phyloP scores from a whole-genome alignment of 179 eudicot genomes.

The Patellifolia procumbens region DNA sequence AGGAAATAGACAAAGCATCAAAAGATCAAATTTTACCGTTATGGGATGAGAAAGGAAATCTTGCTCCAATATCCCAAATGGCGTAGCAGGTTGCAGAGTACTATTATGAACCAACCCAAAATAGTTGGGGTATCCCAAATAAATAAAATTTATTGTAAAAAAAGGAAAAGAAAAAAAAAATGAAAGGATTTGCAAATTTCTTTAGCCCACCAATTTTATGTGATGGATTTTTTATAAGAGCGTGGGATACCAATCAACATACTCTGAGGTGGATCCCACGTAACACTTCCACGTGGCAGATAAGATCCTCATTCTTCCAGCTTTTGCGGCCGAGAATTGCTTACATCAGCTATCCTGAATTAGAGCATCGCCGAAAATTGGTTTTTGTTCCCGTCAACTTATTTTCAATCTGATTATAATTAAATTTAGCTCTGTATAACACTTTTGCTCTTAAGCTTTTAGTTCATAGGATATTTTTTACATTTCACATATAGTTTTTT shows the following conservation, averaged over 20 bases:
- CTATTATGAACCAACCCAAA: slow-evolving; percentile 1
- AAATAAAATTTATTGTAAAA: background rate
- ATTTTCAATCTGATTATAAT: too few relatives aligned
- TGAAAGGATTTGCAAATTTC: background rate
- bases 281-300: slow-evolving; percentile 54
- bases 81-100: background rate
- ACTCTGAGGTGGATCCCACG: slow-evolving; percentile 9
- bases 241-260: slow-evolving; percentile 39
- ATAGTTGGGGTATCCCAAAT: background rate
- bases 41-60: background rate
- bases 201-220: slow-evolving; percentile 9
- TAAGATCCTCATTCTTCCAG: slow-evolving; percentile 36
- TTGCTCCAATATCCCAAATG: slow-evolving; percentile 7
- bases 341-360: slow-evolving; percentile 19
- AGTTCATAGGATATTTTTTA: too few relatives aligned
- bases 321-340: slow-evolving; percentile 33
- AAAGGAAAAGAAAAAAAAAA: background rate
- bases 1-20: background rate
- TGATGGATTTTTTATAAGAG: slow-evolving; percentile 33
- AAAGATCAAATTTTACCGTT: background rate
- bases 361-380: slow-evolving; percentile 1
- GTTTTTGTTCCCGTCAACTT: too few relatives aligned
- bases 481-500: too few relatives aligned
- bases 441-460: too few relatives aligned
- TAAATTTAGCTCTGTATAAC: too few relatives aligned